Evolutionary conservation across 768 basidiomycete genomes (phyloP), one percentile per base, ranked within the genome.

Genomic region (Pholiota molesta): DNA sequence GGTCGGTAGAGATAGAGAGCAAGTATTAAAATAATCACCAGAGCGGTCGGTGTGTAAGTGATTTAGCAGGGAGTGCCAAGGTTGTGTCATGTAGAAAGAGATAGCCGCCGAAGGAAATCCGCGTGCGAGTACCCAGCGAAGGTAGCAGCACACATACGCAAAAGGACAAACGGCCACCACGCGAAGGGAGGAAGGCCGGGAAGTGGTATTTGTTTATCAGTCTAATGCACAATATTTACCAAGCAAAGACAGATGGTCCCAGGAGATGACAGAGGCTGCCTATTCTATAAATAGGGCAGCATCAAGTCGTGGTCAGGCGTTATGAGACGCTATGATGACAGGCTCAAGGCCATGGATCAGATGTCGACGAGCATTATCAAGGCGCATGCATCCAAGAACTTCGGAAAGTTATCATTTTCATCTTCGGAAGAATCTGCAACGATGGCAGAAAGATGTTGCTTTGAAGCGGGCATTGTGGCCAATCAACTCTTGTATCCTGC

Each of bases 331-430:
- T 55, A 49, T 64, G 52, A 52, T 54, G 39, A 52, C 57, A 59
- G 31, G 44, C 59, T 60, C 51, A 47, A 42, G 33, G 62, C 31
- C 62, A 61, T 56, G 21, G 60, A 57, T 52, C 60, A 55, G 62
- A 57, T 47, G 62, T 59, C 60, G 62, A 59, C 37, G 23, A 55
- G 63, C 42, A 64, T 19, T 45, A 56, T 52, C 14, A 63, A 37
- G 44, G 44, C 31, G 57, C 61, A 59, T 47, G 28, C 35, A 47
- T 51, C 57, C 40, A 64, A 61, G 65, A 67, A 68, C 66, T 58
- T 68, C 68, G 63, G 67, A 29, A 64, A 66, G 60, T 66, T 68
- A 59, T 62, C 62, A 54, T 64, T 64, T 55, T 39, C 60, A 69
- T 66, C 65, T 65, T 69, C 66, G 68, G 66, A 68, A 62, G 60